Evolutionary conservation across 1,284 basidiomycete genomes (phyloP).

Genomic region (Schizophyllum commune): DNA sequence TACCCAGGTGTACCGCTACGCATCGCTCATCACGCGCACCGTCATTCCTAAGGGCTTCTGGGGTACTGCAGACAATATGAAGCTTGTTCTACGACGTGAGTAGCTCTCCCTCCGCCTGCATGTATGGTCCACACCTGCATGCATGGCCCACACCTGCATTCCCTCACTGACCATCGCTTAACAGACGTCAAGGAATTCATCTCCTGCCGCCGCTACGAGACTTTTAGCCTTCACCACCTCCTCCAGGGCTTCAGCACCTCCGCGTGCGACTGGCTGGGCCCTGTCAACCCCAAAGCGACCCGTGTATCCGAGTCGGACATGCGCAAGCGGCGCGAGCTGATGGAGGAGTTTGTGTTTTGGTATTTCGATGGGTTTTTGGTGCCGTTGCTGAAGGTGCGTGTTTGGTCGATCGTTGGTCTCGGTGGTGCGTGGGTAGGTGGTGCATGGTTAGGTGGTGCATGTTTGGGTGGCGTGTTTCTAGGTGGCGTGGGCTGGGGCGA

Average conservation of each 20-base stretch:
- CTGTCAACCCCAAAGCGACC: slow-evolving; percentile 26
- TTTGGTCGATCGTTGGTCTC: too few species aligned
- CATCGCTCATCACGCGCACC: slow-evolving; percentile 50
- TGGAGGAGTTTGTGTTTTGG: slow-evolving; percentile 89
- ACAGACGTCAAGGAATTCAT: slow-evolving; percentile 72
- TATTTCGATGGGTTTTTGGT: slow-evolving; percentile 84
- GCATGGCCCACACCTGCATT: too few species aligned
- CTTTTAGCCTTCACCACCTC: slow-evolving; percentile 71
- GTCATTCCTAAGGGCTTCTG: slow-evolving; percentile 76
- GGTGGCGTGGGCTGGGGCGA: too few species aligned
- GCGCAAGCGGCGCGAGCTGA: slow-evolving; percentile 65
- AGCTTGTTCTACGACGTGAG: slow-evolving; percentile 55
- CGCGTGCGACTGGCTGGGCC: slow-evolving; percentile 79
- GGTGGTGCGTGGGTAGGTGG: too few species aligned
- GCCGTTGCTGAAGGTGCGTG: slow-evolving; percentile 65
- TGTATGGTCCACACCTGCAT: background rate
- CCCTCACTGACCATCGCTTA: slow-evolving; percentile 1
- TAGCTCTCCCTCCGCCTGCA: slow-evolving; percentile 6
- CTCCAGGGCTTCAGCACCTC: slow-evolving; percentile 73
- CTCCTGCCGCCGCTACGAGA: slow-evolving; percentile 72
- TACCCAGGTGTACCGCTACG: slow-evolving; percentile 67
- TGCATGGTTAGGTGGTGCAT: too few species aligned
- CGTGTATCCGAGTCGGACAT: slow-evolving; percentile 61
- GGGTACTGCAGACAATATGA: slow-evolving; percentile 70
- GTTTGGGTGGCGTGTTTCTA: too few species aligned